Base-by-base conservation (phyloP, 1,139 yeast species). In the Sugiyamaella neomexicana region DNA sequence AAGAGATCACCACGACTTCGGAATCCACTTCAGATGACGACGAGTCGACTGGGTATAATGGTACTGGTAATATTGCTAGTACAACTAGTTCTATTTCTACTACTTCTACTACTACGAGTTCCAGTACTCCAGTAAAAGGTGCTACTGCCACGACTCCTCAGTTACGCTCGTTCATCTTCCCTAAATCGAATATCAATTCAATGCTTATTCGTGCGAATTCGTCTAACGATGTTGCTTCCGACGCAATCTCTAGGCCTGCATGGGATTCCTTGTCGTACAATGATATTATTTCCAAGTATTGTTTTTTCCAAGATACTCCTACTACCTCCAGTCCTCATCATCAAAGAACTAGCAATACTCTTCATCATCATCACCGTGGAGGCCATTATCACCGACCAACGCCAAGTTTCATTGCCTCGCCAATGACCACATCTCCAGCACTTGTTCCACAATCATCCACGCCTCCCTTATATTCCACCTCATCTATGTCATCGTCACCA, bases 271-370 rank as follows among this genome's bases (percentile, higher is more conserved):
- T 80, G 58, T 76, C 85, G 0, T 88, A 88, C 67, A 82, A 83
- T 65, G 86, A 84, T 60, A 72, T 88, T 43, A 72, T 88, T 59
- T 85, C 86, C 58, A 82, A 82, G 55, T 88, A 85, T 69, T 88
- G 96, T 67, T 88, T 88, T 65, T 86, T 75, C 65, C 67, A 73
- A 51, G 64, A 60, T 45, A 27, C 55, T 12, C 54, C 57, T 10
- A 25, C 50, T 10, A 25, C 25, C 3, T 20, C 45, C 12, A 40
- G 8, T 16, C 37, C 46, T 15, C 23, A 29, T 29, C 34, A 29
- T 29, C 34, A 29, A 9, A 29, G 34, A 29, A 29, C n/a, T 29
- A 29, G 34, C n/a, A 29, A 29, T 9, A 29, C 15, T 29, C 20
- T 29, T 8, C 31, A 34, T 13, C 40, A 13, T 23, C 44, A 12